A percentile compares a stretch with the other conserved stretches of the same genome.
Evolutionary conservation across 306 rosid genomes (phyloP).

Genomic region (Styphnolobium japonicum): DNA sequence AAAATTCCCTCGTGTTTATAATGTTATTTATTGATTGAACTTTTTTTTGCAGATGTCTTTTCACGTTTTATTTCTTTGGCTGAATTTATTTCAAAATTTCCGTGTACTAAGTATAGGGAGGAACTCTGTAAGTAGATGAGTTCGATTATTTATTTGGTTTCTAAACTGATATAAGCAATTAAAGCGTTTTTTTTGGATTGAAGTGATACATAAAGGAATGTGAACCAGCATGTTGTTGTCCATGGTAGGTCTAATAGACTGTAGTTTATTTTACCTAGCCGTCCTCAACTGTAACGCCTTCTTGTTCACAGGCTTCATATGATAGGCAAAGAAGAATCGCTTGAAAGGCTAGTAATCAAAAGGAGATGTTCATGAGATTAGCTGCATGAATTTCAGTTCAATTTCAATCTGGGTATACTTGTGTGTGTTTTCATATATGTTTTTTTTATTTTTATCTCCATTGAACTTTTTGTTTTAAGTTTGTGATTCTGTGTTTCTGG

Average conservation of each 20-base stretch:
- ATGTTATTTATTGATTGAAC: neutral
- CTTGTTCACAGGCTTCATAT: neutral
- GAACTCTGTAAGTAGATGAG: neutral
- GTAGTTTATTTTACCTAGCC: neutral
- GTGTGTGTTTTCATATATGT: neutral
- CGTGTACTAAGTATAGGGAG: neutral
- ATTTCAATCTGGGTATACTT: neutral
- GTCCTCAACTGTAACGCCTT: neutral
- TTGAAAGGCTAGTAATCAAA: neutral
- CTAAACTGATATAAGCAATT: conserved; percentile 11
- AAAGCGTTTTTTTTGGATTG: neutral
- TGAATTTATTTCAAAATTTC: neutral
- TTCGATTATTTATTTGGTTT: conserved; percentile 14
- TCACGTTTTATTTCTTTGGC: neutral
- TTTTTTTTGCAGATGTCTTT: neutral
- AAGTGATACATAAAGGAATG: neutral
- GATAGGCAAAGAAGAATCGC: neutral
- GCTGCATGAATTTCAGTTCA: neutral
- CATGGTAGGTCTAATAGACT: neutral
- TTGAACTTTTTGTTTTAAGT: neutral
- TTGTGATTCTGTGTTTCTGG: neutral
- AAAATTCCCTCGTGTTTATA: neutral
- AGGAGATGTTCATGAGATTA: neutral
- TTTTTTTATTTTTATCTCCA: neutral
- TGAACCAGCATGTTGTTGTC: neutral